Conservation (phyloP, 2,329 filamentous ascomycete species). For the Fusarium kyushuense region DNA sequence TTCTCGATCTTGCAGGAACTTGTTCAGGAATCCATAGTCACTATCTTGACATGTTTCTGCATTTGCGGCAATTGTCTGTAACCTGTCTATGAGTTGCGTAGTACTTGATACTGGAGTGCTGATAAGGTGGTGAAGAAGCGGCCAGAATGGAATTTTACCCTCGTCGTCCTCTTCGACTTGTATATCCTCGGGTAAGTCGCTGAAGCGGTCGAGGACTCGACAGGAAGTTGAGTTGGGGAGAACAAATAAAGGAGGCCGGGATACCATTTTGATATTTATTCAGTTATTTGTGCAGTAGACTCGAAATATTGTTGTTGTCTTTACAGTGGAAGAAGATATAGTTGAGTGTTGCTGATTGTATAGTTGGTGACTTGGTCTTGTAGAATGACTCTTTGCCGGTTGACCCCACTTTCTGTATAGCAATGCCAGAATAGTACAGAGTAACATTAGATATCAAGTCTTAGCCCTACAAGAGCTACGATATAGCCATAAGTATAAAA, state of each 20-base stretch:
- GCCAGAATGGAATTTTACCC: slow-evolving; percentile 47
- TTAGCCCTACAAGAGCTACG: background rate
- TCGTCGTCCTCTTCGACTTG: slow-evolving; percentile 40
- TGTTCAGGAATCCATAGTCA: slow-evolving; percentile 42
- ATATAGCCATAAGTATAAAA: background rate
- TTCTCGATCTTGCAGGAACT: background rate
- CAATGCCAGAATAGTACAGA: background rate
- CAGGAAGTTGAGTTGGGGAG: slow-evolving; percentile 40
- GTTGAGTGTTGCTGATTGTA: no score
- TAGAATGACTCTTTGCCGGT: slow-evolving; percentile 22
- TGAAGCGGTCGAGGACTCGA: slow-evolving; percentile 50
- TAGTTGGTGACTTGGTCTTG: background rate
- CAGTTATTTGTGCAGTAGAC: background rate
- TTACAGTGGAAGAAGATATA: background rate
- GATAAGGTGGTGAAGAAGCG: slow-evolving; percentile 44
- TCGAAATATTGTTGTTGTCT: no score
- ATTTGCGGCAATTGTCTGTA: slow-evolving; percentile 49
- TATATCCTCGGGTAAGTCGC: slow-evolving; percentile 39
- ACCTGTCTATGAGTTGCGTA: slow-evolving; percentile 40
- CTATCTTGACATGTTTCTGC: slow-evolving; percentile 32
- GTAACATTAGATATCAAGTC: background rate
- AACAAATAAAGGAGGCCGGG: slow-evolving; percentile 28
- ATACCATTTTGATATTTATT: slow-evolving; percentile 12
- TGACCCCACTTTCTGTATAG: slow-evolving; percentile 5
- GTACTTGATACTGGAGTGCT: slow-evolving; percentile 9